Conservation (phyloP, 768 basidiomycete genomes). For the Pholiota molesta region DNA sequence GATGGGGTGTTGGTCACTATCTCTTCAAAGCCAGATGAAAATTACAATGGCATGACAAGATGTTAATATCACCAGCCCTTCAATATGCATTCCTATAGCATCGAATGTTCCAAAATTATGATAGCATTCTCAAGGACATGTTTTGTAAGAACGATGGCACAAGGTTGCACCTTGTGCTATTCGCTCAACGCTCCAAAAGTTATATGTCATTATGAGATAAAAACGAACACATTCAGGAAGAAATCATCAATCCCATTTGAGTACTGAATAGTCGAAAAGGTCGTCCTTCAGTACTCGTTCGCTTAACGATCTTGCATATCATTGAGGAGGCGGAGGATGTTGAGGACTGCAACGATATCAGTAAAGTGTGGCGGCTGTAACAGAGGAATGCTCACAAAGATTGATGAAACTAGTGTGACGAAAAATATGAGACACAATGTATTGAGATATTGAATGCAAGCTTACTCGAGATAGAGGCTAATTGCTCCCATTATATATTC, state of each 20-base stretch:
- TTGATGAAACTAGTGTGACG: conserved; percentile 72
- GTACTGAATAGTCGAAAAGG: no score
- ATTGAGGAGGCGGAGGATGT: conserved; percentile 82
- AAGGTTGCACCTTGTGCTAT: neutral
- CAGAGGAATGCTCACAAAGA: conserved; percentile 61
- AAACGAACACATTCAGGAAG: conserved; percentile 1
- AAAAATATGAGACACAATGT: conserved; percentile 16
- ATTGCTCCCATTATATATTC: conserved; percentile 92
- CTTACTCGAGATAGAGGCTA: conserved; percentile 92
- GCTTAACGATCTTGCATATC: conserved; percentile 51
- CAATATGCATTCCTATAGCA: no score
- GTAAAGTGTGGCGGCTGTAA: neutral
- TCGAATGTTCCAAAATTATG: neutral
- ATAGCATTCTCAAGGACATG: no score
- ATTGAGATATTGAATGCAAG: conserved; percentile 21
- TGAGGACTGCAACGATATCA: conserved; percentile 61
- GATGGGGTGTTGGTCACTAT: conserved; percentile 63
- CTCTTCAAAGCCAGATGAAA: conserved; percentile 44
- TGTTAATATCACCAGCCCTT: no score
- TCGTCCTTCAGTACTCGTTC: neutral
- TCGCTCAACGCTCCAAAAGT: neutral
- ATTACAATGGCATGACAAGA: neutral
- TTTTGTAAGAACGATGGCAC: neutral
- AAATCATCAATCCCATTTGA: neutral
- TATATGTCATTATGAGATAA: neutral